phyloP scores from a whole-genome alignment of 176 grass and related monocot species.

The bread wheat (Triticum aestivum) region DNA sequence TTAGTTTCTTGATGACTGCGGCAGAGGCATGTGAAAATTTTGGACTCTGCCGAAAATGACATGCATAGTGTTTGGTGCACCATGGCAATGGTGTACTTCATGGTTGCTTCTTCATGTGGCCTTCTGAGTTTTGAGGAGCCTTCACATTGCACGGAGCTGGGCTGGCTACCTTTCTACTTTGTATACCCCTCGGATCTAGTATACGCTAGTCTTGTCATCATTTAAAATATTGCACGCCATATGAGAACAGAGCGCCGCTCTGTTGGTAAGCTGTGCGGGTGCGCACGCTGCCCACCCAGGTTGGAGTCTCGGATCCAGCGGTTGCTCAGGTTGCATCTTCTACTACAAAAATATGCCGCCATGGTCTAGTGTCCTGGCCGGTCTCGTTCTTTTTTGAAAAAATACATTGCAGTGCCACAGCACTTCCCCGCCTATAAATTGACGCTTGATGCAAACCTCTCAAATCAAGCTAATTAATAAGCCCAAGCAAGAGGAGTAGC shows the following conservation, averaged over 20 bases:
- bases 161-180: neutral
- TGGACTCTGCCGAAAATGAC: slow-evolving; percentile 24
- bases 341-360: no score
- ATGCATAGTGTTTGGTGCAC: neutral
- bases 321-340: no score
- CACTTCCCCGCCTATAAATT: slow-evolving; percentile 39
- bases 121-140: neutral
- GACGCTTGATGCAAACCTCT: neutral
- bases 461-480: neutral
- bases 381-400: no score
- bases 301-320: no score
- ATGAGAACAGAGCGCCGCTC: no score
- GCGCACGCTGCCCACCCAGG: no score
- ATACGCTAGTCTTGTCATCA: neutral
- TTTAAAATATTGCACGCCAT: neutral
- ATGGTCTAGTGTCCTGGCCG: no score
- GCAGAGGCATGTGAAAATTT: neutral
- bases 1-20: neutral
- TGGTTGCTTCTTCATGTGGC: neutral
- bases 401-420: neutral
- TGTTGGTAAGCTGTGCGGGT: no score
- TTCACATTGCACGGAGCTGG: neutral
- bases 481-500: neutral
- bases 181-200: neutral
- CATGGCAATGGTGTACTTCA: neutral